Evolutionary conservation across 2,329 filamentous ascomycete species (phyloP).

Genomic region (Simplicillium aogashimaense): DNA sequence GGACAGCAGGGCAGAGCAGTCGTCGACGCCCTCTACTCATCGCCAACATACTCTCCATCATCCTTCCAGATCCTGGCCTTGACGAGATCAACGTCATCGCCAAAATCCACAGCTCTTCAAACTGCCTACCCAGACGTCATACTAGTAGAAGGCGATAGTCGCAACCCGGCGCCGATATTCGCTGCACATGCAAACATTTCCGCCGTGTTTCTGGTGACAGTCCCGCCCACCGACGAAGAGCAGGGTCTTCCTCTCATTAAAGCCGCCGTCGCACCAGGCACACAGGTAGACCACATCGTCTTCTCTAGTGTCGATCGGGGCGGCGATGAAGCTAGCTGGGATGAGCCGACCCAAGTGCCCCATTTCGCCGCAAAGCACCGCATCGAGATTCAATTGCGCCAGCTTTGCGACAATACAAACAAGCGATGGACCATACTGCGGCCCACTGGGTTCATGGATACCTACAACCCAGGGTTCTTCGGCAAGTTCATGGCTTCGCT

Average conservation of each 20-base stretch:
- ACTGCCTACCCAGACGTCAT: no score
- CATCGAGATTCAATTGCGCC: constrained; percentile 10
- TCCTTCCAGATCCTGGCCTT: no score
- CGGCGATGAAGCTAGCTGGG: constrained; percentile 10
- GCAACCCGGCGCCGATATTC: no score
- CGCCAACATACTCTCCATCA: no score
- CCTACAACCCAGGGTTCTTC: constrained; percentile 13
- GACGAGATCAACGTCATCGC: no score
- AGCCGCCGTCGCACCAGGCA: constrained; percentile 6
- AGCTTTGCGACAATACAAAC: constrained; percentile 3
- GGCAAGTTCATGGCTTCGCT: constrained; percentile 15
- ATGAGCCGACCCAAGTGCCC: constrained; percentile 8
- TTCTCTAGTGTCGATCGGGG: constrained; percentile 12
- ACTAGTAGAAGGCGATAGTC: no score
- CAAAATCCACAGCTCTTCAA: no score
- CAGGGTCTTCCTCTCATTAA: constrained; percentile 15
- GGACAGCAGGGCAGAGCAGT: no score
- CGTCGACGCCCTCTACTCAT: no score
- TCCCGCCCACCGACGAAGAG: constrained; percentile 14
- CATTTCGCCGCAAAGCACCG: constrained; percentile 12
- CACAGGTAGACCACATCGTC: constrained; percentile 17
- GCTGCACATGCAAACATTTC: constrained; percentile 4
- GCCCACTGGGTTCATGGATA: constrained; percentile 18
- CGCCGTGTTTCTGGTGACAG: constrained; percentile 16
- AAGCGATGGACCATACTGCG: constrained; percentile 15